phyloP scores from a whole-genome alignment of 1,284 basidiomycete species.

The Phaffia rhodozyma region DNA sequence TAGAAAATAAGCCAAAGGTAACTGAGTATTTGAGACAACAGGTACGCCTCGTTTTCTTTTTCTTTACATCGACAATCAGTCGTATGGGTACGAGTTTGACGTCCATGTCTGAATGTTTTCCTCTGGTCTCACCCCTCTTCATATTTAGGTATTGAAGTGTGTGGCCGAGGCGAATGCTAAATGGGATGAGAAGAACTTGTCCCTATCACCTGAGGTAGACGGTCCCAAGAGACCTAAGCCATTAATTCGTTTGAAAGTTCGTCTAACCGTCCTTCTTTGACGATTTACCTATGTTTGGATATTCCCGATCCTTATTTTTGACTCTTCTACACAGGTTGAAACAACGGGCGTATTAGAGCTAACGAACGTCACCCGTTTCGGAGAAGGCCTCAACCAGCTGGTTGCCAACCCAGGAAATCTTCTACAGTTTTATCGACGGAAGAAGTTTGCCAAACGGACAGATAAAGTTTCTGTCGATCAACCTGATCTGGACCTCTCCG shows the following conservation, averaged over 20 bases:
- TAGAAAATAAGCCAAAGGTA: constrained; percentile 67
- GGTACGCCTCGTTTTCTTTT: constrained; percentile 37
- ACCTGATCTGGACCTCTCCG: constrained; percentile 39
- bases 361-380: constrained; percentile 91
- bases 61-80: not conserved
- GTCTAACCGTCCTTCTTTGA: not conserved
- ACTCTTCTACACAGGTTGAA: constrained; percentile 50
- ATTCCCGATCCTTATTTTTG: not conserved
- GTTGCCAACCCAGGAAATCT: constrained; percentile 92
- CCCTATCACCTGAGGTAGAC: not conserved
- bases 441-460: constrained; percentile 42
- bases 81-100: not conserved
- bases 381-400: constrained; percentile 81
- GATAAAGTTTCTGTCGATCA: constrained; percentile 28
- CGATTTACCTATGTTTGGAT: no score
- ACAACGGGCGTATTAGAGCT: constrained; percentile 78
- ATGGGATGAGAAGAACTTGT: constrained; percentile 11
- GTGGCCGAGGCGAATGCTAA: constrained; percentile 6
- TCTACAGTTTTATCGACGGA: constrained; percentile 76
- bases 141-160: constrained; percentile 11
- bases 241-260: constrained; percentile 4
- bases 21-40: constrained; percentile 61
- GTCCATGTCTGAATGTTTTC: not conserved
- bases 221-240: constrained; percentile 1
- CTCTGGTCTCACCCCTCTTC: not conserved